Percentiles rank a stretch among this genome's conserved stretches.
phyloP scores from a whole-genome alignment of 306 rosid genomes.

The Benincasa hispida region DNA sequence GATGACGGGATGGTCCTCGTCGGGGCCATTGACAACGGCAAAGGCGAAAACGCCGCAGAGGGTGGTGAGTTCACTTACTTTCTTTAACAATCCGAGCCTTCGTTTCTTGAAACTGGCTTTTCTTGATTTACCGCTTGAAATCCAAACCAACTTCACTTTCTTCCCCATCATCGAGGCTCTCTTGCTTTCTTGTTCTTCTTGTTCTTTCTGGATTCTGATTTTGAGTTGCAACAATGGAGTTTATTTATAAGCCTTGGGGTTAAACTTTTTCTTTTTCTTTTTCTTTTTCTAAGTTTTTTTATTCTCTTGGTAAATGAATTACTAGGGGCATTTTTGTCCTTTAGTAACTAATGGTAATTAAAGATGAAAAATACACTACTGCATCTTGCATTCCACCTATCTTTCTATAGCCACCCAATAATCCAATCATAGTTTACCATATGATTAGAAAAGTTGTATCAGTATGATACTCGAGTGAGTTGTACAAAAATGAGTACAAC shows the following conservation, averaged over 20 bases:
- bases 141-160: constrained; percentile 20
- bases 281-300: not conserved
- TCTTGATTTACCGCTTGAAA: constrained; percentile 19
- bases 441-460: too few relatives aligned
- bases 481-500: too few relatives aligned
- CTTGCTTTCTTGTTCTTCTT: not conserved
- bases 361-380: too few relatives aligned
- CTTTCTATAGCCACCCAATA: too few relatives aligned
- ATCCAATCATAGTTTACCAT: too few relatives aligned
- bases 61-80: constrained; percentile 19
- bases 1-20: not conserved
- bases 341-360: not conserved
- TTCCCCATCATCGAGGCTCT: constrained; percentile 16
- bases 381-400: too few relatives aligned
- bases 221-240: not conserved
- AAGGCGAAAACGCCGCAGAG: constrained; percentile 21
- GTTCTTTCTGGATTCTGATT: not conserved
- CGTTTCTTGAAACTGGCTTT: constrained; percentile 20
- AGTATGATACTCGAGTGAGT: too few relatives aligned
- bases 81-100: constrained; percentile 22
- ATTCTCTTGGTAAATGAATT: not conserved
- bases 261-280: too few relatives aligned
- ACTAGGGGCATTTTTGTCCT: not conserved
- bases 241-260: not conserved
- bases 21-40: constrained; percentile 12